Conservation (phyloP, 352 stramenopile genomes). For the Phytophthora kernoviae region DNA sequence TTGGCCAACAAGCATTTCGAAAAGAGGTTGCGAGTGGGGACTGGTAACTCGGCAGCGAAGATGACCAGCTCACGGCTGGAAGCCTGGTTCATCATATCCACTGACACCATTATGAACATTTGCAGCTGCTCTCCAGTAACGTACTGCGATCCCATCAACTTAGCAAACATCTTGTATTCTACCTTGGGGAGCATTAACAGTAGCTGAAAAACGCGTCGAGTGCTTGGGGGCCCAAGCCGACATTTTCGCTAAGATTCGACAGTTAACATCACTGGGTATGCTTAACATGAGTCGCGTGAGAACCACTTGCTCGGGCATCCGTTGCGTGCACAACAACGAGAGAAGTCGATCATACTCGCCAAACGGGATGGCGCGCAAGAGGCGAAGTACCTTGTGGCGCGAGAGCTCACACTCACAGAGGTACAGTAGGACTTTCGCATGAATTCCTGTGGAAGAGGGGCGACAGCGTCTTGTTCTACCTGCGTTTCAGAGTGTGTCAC, state of each 20-base stretch:
- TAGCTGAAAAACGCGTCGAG: slow-evolving; percentile 74
- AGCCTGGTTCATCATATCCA: slow-evolving; percentile 76
- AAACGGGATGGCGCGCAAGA: slow-evolving; percentile 45
- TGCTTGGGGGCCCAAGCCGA: slow-evolving; percentile 34
- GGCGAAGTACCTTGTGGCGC: slow-evolving; percentile 53
- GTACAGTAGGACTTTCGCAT: slow-evolving; percentile 47
- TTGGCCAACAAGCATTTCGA: slow-evolving; percentile 44
- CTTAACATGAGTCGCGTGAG: slow-evolving; percentile 68
- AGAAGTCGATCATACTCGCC: slow-evolving; percentile 41
- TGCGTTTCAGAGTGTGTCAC: slow-evolving; percentile 7
- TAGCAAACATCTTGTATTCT: slow-evolving; percentile 60
- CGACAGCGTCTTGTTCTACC: slow-evolving; percentile 1
- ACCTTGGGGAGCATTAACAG: slow-evolving; percentile 65
- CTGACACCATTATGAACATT: slow-evolving; percentile 51
- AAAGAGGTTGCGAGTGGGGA: slow-evolving; percentile 46
- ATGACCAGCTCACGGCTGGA: slow-evolving; percentile 67
- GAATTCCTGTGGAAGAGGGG: slow-evolving; percentile 5
- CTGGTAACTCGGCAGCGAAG: slow-evolving; percentile 54
- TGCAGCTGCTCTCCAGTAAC: slow-evolving; percentile 46
- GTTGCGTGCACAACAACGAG: slow-evolving; percentile 59
- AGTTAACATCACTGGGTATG: slow-evolving; percentile 50
- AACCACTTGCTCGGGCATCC: slow-evolving; percentile 56
- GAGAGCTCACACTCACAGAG: slow-evolving; percentile 46
- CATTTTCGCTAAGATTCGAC: slow-evolving; percentile 52
- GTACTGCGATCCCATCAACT: slow-evolving; percentile 55